These are phyloP conservation scores for Stagonosporopsis vannaccii DNA, from an alignment of 2,329 filamentous ascomycete species.

Conservation along the genomic window DNA sequence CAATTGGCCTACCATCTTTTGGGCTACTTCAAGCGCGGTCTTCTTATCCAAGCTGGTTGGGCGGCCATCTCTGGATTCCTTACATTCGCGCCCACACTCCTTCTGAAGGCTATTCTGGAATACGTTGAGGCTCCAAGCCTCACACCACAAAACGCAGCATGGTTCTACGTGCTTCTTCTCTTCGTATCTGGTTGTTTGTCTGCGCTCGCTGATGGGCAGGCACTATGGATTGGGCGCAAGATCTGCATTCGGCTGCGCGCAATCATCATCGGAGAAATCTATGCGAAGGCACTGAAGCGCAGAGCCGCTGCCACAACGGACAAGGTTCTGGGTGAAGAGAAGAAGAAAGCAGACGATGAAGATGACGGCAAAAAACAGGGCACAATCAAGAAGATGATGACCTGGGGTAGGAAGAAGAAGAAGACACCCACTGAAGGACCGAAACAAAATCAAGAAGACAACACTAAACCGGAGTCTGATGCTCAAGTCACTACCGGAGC, in stretches of 20 bases:
- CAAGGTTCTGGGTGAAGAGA: slow-evolving; percentile 70
- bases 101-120: slow-evolving; percentile 89
- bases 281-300: slow-evolving; percentile 90
- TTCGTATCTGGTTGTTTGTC: slow-evolving; percentile 83
- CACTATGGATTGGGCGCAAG: slow-evolving; percentile 91
- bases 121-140: slow-evolving; percentile 85
- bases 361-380: slow-evolving; percentile 45
- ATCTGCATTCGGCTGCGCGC: slow-evolving; percentile 92
- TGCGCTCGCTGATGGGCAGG: slow-evolving; percentile 83
- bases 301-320: slow-evolving; percentile 83
- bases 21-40: slow-evolving; percentile 79
- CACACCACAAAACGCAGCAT: slow-evolving; percentile 85
- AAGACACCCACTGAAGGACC: slow-evolving; percentile 52
- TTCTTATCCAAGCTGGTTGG: slow-evolving; percentile 81
- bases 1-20: slow-evolving; percentile 81
- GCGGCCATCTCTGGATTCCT: slow-evolving; percentile 81
- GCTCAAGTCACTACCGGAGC: slow-evolving; percentile 91
- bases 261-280: slow-evolving; percentile 96
- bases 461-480: slow-evolving; percentile 54
- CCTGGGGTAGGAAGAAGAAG: slow-evolving; percentile 68
- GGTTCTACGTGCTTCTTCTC: slow-evolving; percentile 92
- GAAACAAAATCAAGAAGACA: slow-evolving; percentile 42
- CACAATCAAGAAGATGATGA: slow-evolving; percentile 56
- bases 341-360: slow-evolving; percentile 53
- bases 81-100: slow-evolving; percentile 88